Conservation (phyloP, 495 filamentous ascomycete genomes). For the Arthonia radiata region DNA sequence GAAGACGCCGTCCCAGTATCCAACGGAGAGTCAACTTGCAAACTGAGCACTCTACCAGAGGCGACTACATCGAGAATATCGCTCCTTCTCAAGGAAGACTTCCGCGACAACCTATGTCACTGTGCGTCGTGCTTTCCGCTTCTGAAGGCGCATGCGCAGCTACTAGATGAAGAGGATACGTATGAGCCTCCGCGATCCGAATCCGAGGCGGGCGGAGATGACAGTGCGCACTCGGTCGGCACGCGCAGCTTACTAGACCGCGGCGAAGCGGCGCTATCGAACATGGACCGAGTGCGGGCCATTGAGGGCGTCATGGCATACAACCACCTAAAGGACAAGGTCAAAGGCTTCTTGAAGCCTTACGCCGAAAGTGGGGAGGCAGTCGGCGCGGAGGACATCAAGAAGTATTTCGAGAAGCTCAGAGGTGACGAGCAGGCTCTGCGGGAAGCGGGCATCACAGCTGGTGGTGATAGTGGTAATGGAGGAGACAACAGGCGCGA, state of each 20-base stretch:
- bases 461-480: slow-evolving; percentile 12
- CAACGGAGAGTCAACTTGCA: slow-evolving; percentile 4
- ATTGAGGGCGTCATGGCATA: slow-evolving; percentile 97
- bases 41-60: slow-evolving; percentile 17
- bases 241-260: slow-evolving; percentile 62
- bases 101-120: slow-evolving; percentile 54
- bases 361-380: slow-evolving; percentile 75
- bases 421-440: slow-evolving; percentile 55
- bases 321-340: slow-evolving; percentile 78
- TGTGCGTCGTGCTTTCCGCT: slow-evolving; percentile 56
- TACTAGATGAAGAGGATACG: slow-evolving; percentile 77
- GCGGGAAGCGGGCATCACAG: slow-evolving; percentile 15
- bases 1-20: slow-evolving; percentile 9
- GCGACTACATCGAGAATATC: slow-evolving; percentile 21
- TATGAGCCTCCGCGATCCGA: slow-evolving; percentile 74
- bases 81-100: slow-evolving; percentile 51
- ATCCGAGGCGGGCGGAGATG: slow-evolving; percentile 15
- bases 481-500: slow-evolving; percentile 19
- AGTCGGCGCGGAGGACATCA: slow-evolving; percentile 85
- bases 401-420: slow-evolving; percentile 79
- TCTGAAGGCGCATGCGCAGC: slow-evolving; percentile 41
- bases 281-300: slow-evolving; percentile 70
- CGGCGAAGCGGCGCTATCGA: slow-evolving; percentile 70
- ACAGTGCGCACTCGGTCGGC: slow-evolving; percentile 25
- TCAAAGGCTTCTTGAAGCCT: slow-evolving; percentile 74